Conservation (phyloP, 2,329 filamentous ascomycete genomes). For the Microsporum canis region DNA sequence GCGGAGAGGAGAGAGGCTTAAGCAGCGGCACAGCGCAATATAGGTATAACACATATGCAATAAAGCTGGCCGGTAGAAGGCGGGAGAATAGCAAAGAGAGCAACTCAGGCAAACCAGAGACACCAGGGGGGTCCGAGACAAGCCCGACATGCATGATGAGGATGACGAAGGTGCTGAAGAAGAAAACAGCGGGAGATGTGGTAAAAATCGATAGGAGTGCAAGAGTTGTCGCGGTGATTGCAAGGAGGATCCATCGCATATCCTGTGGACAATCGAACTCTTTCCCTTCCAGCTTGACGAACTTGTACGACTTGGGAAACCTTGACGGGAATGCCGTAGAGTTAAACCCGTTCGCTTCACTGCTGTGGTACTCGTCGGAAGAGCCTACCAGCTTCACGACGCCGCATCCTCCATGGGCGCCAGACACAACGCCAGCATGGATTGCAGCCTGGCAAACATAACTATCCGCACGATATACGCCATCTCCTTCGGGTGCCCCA, state of each 20-base stretch:
- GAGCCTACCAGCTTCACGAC: slow-evolving; percentile 64
- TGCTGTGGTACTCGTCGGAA: slow-evolving; percentile 50
- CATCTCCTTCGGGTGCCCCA: slow-evolving; percentile 27
- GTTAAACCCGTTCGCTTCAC: slow-evolving; percentile 59
- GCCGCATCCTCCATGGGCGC: slow-evolving; percentile 66
- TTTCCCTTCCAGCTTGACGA: slow-evolving; percentile 46
- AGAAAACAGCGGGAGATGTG: slow-evolving; percentile 66
- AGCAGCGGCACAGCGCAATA: slow-evolving; percentile 68
- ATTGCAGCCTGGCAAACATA: slow-evolving; percentile 79
- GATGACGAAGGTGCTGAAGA: slow-evolving; percentile 68
- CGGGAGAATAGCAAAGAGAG: slow-evolving; percentile 69
- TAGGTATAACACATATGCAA: slow-evolving; percentile 75
- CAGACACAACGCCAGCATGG: slow-evolving; percentile 65
- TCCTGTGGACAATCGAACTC: slow-evolving; percentile 58
- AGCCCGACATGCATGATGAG: slow-evolving; percentile 85
- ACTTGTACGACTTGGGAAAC: slow-evolving; percentile 79
- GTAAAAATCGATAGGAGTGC: slow-evolving; percentile 70
- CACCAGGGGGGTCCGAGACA: slow-evolving; percentile 71
- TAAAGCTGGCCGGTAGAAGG: slow-evolving; percentile 77
- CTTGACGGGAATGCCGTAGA: slow-evolving; percentile 74
- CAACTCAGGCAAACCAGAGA: slow-evolving; percentile 55
- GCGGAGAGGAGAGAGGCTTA: slow-evolving; percentile 53
- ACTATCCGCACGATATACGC: slow-evolving; percentile 76
- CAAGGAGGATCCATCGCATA: slow-evolving; percentile 72
- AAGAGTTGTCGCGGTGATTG: slow-evolving; percentile 69